Evolutionary conservation across 805 yeast genomes (phyloP), one percentile per base, ranked within the genome.

Genomic region (Candida argentea): DNA sequence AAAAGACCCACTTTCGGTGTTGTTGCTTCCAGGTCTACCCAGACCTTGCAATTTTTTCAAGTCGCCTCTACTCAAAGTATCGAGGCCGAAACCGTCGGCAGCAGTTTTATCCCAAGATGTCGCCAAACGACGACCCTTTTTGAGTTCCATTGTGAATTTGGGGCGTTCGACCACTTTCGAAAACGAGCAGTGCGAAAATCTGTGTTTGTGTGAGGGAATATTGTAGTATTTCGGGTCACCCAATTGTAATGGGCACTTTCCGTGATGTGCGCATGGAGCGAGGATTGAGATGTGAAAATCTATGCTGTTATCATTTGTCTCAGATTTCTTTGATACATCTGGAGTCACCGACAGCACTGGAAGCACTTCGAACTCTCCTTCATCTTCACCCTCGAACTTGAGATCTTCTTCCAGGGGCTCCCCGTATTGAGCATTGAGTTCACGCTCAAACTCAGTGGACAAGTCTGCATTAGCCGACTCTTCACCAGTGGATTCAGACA

Each of bases 221-320:
- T 61, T 60, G 46, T 76, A 82, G 43, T 67, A 73, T 20, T 70
- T 70, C 2, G 93, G 83, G 27, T 79, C 79, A 9, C 79, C 76
- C 18, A 74, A 64, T 50, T 87, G 96, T 30, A 89, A 56, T 0
- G 97, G 96, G 44, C 96, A 87, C 38, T 62, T 67, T 8, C 76
- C 71, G 43, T 85, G 95, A 48, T 91, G 96, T 1, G 89, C 55
- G 46, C 96, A 91, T 3, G 98, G 98, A 0, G 95, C 95, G 12
- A 89, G 46, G 6, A 89, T 65, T 22, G 69, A 67, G 28, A 86
- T 44, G 38, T 78, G 76, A 44, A 68, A 65, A 45, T 68, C 52
- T 24, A 55, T 55, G 20, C 51, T 43, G 20, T 48, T 52, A 4
- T 38, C 11, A 10, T 38, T 23, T 6, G 42, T 31, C 5, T 22